Evolutionary conservation across 441 rosid species (phyloP).

Genomic region (Eruca vesicaria): DNA sequence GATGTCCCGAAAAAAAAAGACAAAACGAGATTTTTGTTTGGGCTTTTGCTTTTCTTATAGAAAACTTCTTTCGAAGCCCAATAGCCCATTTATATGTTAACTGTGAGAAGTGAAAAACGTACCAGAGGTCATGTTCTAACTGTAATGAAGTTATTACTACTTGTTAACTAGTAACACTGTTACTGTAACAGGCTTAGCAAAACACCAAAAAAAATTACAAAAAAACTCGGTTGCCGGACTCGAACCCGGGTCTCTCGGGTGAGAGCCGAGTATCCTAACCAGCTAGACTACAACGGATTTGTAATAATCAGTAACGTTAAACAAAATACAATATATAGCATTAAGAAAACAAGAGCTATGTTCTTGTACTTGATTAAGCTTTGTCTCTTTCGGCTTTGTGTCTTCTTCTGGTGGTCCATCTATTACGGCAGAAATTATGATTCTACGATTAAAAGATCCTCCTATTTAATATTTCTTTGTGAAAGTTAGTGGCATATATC

Average conservation of each 20-base stretch:
- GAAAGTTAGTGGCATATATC: not conserved
- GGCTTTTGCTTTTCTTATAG: not conserved
- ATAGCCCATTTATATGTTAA: not conserved
- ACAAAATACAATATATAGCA: no score
- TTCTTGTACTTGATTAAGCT: not conserved
- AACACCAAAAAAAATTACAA: not conserved
- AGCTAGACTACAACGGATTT: slow-evolving; percentile 88
- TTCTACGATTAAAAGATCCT: not conserved
- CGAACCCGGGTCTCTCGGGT: slow-evolving; percentile 96
- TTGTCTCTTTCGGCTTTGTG: not conserved
- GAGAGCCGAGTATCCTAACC: slow-evolving; percentile 99
- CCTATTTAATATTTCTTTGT: not conserved
- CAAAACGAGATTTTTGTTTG: not conserved
- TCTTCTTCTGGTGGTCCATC: not conserved
- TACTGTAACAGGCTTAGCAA: no score
- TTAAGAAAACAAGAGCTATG: not conserved
- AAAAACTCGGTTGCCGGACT: slow-evolving; percentile 76
- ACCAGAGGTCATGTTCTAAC: no score
- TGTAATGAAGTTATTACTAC: no score
- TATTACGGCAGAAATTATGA: not conserved
- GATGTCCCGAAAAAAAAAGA: not conserved
- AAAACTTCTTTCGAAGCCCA: not conserved
- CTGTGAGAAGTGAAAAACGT: not conserved
- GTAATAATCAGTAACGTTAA: not conserved
- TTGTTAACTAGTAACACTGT: no score